These are phyloP conservation scores for Pisolithus marmoratus DNA, from an alignment of 768 basidiomycete genomes.

Conservation along the genomic window DNA sequence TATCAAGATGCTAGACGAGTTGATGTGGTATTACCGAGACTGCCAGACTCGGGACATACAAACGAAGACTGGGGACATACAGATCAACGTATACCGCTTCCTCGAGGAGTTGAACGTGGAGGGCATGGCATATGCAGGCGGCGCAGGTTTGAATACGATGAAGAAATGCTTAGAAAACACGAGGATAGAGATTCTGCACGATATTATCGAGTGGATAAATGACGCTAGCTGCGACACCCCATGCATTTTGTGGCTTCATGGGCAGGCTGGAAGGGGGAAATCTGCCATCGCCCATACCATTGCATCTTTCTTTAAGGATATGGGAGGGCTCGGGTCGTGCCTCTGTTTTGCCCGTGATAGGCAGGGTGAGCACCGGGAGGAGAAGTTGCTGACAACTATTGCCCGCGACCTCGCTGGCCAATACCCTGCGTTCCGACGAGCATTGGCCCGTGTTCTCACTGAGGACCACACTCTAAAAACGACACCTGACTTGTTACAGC, in stretches of 20 bases:
- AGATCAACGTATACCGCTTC: neutral
- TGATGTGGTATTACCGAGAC: neutral
- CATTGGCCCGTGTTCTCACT: neutral
- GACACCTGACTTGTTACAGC: neutral
- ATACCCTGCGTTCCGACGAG: neutral
- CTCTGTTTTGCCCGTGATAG: neutral
- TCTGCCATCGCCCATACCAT: slow-evolving; percentile 3
- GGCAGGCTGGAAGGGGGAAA: neutral
- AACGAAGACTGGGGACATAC: neutral
- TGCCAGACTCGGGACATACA: neutral
- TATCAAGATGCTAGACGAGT: neutral
- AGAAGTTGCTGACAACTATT: neutral
- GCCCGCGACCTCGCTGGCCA: neutral
- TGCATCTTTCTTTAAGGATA: neutral
- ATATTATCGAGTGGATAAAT: neutral
- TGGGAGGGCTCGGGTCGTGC: neutral
- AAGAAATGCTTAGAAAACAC: neutral
- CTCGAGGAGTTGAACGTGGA: neutral
- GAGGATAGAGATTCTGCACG: neutral
- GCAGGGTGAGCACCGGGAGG: neutral
- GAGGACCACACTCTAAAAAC: neutral
- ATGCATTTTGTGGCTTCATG: neutral
- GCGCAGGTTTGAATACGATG: neutral
- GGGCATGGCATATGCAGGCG: neutral
- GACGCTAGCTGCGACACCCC: neutral